A percentile compares a stretch with the other conserved stretches of the same genome.
Evolutionary conservation across 176 grass and related monocot genomes (phyloP).

Genomic region (Avena insularis): DNA sequence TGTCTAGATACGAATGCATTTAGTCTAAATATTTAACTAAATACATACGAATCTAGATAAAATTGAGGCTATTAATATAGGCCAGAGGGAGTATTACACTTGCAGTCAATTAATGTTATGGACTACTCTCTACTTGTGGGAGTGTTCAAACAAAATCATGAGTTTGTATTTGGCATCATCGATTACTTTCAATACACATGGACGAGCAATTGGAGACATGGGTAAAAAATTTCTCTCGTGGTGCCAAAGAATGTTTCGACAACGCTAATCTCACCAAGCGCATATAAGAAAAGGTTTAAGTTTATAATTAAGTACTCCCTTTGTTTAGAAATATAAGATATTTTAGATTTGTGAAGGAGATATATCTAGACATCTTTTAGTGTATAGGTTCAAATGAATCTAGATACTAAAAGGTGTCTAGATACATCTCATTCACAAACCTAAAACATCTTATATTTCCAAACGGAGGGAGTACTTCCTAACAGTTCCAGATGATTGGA

Average conservation of each 20-base stretch:
- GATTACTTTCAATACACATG: slow-evolving; percentile 64
- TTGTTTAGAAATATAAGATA: too few species aligned
- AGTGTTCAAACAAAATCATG: slow-evolving; percentile 53
- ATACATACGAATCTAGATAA: too few species aligned
- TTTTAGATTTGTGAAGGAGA: too few species aligned
- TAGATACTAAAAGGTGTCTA: too few species aligned
- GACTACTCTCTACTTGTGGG: slow-evolving; percentile 67
- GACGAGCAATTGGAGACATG: slow-evolving; percentile 70
- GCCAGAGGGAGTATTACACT: background rate
- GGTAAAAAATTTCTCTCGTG: slow-evolving; percentile 61
- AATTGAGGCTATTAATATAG: too few species aligned
- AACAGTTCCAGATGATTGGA: slow-evolving; percentile 65
- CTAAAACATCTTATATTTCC: too few species aligned
- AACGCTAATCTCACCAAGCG: slow-evolving; percentile 55
- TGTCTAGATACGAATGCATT: too few species aligned
- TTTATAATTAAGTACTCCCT: slow-evolving; percentile 44
- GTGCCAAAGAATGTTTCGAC: slow-evolving; percentile 56
- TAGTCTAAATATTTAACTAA: too few species aligned
- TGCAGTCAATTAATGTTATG: slow-evolving; percentile 68
- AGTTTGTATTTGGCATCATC: slow-evolving; percentile 67
- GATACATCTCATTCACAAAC: too few species aligned
- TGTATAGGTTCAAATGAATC: too few species aligned
- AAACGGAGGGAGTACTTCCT: slow-evolving; percentile 44
- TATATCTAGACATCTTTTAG: too few species aligned
- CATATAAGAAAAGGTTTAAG: slow-evolving; percentile 67